Conservation (phyloP, 2,329 filamentous ascomycete genomes). For the Parascedosporium putredinis region DNA sequence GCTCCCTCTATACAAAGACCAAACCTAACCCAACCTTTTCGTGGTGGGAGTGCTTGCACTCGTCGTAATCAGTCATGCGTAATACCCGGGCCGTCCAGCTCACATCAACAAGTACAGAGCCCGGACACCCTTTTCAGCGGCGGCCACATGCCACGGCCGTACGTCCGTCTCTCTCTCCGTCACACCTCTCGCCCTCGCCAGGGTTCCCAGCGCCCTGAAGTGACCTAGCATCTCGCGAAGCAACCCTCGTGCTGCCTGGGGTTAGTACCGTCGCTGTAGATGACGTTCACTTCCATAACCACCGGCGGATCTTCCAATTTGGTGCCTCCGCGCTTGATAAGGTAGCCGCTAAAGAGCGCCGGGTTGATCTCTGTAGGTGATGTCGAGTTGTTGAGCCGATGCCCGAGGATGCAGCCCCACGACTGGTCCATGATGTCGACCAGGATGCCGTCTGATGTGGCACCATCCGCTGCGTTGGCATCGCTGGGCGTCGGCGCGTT, state of each 20-base stretch:
- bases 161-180: slow-evolving; percentile 48
- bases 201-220: slow-evolving; percentile 57
- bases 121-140: slow-evolving; percentile 57
- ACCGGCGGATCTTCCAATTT: slow-evolving; percentile 47
- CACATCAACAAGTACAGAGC: slow-evolving; percentile 56
- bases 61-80: too few relatives aligned
- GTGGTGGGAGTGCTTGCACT: too few relatives aligned
- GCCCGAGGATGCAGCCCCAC: slow-evolving; percentile 62
- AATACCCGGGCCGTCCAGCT: slow-evolving; percentile 14
- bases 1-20: too few relatives aligned
- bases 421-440: slow-evolving; percentile 64
- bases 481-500: slow-evolving; percentile 30
- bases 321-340: slow-evolving; percentile 51
- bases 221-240: slow-evolving; percentile 60
- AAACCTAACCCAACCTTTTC: too few relatives aligned
- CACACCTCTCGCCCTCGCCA: slow-evolving; percentile 57
- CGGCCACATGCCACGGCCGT: slow-evolving; percentile 70
- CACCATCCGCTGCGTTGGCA: slow-evolving; percentile 20
- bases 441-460: slow-evolving; percentile 56
- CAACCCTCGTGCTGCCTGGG: slow-evolving; percentile 50
- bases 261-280: slow-evolving; percentile 41
- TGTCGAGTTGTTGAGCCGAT: slow-evolving; percentile 51
- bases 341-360: slow-evolving; percentile 52
- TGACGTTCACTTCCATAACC: slow-evolving; percentile 53
- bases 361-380: slow-evolving; percentile 44